Evolutionary conservation across 1,284 basidiomycete species (phyloP), one percentile per base, ranked within the genome.

Genomic region (Cryptococcus hybrid): DNA sequence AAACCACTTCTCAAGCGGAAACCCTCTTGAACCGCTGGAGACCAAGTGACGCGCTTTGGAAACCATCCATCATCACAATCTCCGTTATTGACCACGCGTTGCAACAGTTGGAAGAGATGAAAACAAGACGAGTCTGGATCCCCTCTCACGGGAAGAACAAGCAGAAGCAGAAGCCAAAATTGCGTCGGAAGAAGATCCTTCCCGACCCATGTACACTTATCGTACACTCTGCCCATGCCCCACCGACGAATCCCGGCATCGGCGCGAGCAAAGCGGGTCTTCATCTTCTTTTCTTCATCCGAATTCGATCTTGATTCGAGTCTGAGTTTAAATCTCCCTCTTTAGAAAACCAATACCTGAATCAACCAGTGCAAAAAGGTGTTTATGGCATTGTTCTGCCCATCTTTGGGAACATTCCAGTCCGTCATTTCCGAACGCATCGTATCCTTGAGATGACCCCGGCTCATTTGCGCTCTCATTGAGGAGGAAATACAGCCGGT

Each of bases 31-130:
- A 58, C 7, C 52, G 58, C 5, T 77, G 73, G 73, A 59, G 76
- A 38, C 73, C 74, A 2, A 63, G 59, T 35, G 76, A 78, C 51
- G 50, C 65, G 7, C 56, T 69, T 12, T 78, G 76, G 76, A 64
- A 65, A 30, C 73, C 76, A 1, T 57, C 65, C 2, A 54, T 61
- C 7, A 40, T 63, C 5, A 73, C 73, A 0, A 51, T 74, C 7
- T 55, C 63, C 0, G 60, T 73, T 2, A 62, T 78, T 12, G 69
- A 75, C 18, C n/a, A 30, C 13, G 46, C 30, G 7, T 47, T 47
- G 12, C 18, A 12, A 7, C 46, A 47, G 46, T n/a, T 47, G 34
- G 46, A 47, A 24, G 18, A 24, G 12, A 12, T 12, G 12, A 13
- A 30, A 12, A 30, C 46, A 9, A 24, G 18, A 8, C 18, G 46